Evolutionary conservation across 345 rosid species (phyloP).

Genomic region (Punica granatum): DNA sequence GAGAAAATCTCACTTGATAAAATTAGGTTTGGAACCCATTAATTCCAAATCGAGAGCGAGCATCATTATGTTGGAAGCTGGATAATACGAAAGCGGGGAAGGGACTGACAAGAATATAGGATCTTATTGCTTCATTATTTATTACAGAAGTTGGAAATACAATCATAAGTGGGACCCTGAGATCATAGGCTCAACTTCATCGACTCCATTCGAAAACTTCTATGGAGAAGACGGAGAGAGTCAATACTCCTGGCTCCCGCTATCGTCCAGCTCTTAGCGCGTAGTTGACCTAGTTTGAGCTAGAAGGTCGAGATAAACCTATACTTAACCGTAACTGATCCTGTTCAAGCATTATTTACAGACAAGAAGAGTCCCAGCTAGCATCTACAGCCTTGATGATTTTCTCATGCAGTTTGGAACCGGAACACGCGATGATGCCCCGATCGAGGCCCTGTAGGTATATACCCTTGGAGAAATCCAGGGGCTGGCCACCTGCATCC

Average conservation of each 20-base stretch:
- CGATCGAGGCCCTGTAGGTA: conserved; percentile 78
- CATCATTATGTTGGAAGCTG: too few relatives aligned
- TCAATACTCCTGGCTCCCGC: background rate
- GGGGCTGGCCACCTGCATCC: conserved; percentile 71
- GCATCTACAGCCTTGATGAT: conserved; percentile 75
- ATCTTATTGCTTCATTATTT: too few relatives aligned
- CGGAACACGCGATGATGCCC: conserved; percentile 71
- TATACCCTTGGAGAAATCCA: conserved; percentile 71
- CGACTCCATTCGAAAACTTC: background rate
- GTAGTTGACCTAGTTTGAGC: too few relatives aligned
- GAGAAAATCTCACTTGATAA: too few relatives aligned
- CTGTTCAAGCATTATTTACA: conserved; percentile 16
- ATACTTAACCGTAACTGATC: background rate
- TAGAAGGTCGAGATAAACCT: background rate
- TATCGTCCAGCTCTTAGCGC: background rate
- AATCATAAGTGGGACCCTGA: too few relatives aligned
- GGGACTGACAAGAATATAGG: too few relatives aligned
- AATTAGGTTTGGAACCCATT: too few relatives aligned
- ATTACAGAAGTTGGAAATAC: too few relatives aligned
- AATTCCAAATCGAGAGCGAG: too few relatives aligned
- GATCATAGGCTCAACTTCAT: background rate
- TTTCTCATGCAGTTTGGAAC: conserved; percentile 47
- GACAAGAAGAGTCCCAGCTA: conserved; percentile 86
- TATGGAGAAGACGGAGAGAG: background rate
- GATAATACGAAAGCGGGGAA: too few relatives aligned